Base-by-base conservation (phyloP, 2,329 filamentous ascomycete genomes). In the Cordyceps militaris region DNA sequence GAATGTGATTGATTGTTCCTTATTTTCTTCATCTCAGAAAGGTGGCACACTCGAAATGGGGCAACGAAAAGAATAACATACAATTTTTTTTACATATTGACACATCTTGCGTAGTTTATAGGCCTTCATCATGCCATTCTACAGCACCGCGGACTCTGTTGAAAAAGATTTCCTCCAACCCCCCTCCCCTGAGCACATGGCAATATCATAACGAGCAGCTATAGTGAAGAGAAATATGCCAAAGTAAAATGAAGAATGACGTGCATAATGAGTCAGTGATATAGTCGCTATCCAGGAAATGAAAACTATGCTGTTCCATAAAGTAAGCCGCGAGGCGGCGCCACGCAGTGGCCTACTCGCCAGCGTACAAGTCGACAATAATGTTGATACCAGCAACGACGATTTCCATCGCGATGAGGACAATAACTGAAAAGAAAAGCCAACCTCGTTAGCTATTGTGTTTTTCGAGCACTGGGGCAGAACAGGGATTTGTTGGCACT, bases 371-470 rank as follows among this genome's bases (percentile, higher is more conserved):
- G 72, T 97, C 94, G 34, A 97, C 94, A 30, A 97, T 82, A 62
- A 99, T 97, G 71, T 97, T 97, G 66, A 97, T 87, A 19, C 84
- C 88, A 1, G 92, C 92, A 49, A 97, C 91, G 8, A 97, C 75
- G 61, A 97, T 97, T 70, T 99, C 94, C 13, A 92, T 92, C 8
- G 92, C 93, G 67, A 99, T 97, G 51, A 99, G 84, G 23, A 97
- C 81, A 66, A 99, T 97, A 44, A 99, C 92, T 91, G 24, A 26
- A 42, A 58, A 43, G 21, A 42, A 42, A 3, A 10, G 19, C 44
- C 16, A 21, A 23, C 10, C n/a, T 11, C 1, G 59, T 64, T 57
- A 68, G 64, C 47, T 23, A 58, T 4, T 30, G 14, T 4, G 13
- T 8, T 19, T 14, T 50, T 23, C 10, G 16, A 24, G 26, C 7